Evolutionary conservation across 2,329 filamentous ascomycete species (phyloP).

Genomic region (Albifimbria verrucaria): DNA sequence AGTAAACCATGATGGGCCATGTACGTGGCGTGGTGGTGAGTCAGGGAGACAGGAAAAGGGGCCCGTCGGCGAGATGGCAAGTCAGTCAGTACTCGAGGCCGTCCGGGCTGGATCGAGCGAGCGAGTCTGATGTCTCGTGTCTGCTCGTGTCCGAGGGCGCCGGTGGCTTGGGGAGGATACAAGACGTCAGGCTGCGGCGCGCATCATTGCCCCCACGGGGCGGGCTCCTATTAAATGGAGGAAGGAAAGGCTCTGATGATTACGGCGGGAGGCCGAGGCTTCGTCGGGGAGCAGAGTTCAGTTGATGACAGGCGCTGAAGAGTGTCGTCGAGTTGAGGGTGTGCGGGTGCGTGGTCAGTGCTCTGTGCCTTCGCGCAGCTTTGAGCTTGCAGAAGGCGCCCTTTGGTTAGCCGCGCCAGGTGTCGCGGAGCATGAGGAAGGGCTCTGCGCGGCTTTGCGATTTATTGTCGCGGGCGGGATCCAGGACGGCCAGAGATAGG

Average conservation of each 20-base stretch:
- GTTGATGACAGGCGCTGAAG: too few relatives aligned
- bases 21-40: neutral
- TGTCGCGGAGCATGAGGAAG: neutral
- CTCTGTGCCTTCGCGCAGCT: neutral
- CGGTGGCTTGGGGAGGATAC: too few relatives aligned
- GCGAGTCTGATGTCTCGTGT: too few relatives aligned
- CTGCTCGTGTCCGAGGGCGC: too few relatives aligned
- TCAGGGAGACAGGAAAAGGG: neutral
- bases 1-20: slow-evolving; percentile 44
- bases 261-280: too few relatives aligned
- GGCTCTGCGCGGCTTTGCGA: neutral
- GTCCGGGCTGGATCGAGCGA: too few relatives aligned
- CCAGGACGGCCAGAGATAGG: neutral
- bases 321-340: neutral
- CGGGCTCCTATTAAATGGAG: too few relatives aligned
- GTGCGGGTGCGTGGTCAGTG: neutral
- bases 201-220: too few relatives aligned
- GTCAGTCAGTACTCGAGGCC: too few relatives aligned
- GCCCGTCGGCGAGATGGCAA: neutral
- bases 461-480: neutral
- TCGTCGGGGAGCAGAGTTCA: too few relatives aligned
- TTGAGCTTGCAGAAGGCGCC: neutral
- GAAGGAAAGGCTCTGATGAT: too few relatives aligned
- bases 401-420: neutral
- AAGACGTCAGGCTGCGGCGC: too few relatives aligned